Conservation (phyloP, 2,329 filamentous ascomycete species). For the Blastomyces parvus region DNA sequence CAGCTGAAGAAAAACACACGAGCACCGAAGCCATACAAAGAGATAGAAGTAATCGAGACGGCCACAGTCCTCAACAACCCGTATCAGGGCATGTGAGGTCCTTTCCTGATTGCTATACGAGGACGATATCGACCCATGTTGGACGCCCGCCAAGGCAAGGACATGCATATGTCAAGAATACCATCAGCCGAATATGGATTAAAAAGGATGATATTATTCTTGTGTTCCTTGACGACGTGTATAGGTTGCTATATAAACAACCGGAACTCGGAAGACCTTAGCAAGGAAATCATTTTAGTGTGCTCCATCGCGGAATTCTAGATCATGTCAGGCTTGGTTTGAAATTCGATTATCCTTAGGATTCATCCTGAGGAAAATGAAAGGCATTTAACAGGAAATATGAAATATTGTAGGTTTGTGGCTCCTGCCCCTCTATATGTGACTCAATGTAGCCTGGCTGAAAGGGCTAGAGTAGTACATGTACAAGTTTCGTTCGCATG, state of each 20-base stretch:
- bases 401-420: not conserved
- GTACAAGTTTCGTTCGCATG: conserved; percentile 3
- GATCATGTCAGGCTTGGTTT: not conserved
- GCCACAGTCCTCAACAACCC: not conserved
- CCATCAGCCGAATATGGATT: not conserved
- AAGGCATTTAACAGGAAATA: not conserved
- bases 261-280: not conserved
- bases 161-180: conserved; percentile 3
- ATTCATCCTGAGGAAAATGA: not conserved
- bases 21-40: not conserved
- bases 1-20: not conserved
- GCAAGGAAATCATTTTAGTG: not conserved
- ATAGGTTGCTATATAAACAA: not conserved
- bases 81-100: not conserved
- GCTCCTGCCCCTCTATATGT: not conserved
- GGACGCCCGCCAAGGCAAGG: not conserved
- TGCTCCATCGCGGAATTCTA: not conserved
- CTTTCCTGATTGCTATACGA: not conserved
- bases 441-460: not conserved
- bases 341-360: not conserved
- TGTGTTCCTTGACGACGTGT: not conserved
- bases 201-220: not conserved
- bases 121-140: not conserved
- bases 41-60: not conserved
- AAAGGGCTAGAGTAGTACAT: conserved; percentile 1